Percentiles rank a stretch among this genome's conserved stretches.
Conservation (phyloP, 768 basidiomycete genomes). For the Phaeolepiota aurea region DNA sequence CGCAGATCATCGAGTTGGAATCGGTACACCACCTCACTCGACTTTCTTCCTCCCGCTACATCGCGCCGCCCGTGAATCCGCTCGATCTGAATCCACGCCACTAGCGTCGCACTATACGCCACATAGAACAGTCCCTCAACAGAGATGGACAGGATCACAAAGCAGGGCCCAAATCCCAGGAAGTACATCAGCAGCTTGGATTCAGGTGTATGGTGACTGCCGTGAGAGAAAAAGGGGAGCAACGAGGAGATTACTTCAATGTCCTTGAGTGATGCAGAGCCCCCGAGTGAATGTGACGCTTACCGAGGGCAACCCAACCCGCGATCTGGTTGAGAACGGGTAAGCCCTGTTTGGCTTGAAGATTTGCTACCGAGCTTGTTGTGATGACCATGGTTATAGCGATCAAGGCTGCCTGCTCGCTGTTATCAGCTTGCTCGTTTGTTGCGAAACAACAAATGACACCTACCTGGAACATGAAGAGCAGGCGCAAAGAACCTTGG, state of each 20-base stretch:
- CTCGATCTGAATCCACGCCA: slow-evolving; percentile 66
- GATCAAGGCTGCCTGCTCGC: slow-evolving; percentile 35
- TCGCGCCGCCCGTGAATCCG: slow-evolving; percentile 16
- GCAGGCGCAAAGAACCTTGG: neutral
- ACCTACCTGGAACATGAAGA: slow-evolving; percentile 20
- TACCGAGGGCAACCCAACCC: slow-evolving; percentile 65
- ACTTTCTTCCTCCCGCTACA: neutral
- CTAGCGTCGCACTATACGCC: slow-evolving; percentile 54
- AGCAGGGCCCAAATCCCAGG: slow-evolving; percentile 66
- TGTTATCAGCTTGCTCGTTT: too few species aligned
- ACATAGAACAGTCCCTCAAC: slow-evolving; percentile 76
- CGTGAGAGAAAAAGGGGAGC: slow-evolving; percentile 37
- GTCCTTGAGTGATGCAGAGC: too few species aligned
- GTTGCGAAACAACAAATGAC: too few species aligned
- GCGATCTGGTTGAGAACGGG: slow-evolving; percentile 48
- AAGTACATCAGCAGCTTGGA: slow-evolving; percentile 56
- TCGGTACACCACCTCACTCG: slow-evolving; percentile 19
- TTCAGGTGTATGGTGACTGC: slow-evolving; percentile 25
- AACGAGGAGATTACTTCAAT: slow-evolving; percentile 32
- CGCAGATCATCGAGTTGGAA: slow-evolving; percentile 58
- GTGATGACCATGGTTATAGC: slow-evolving; percentile 44
- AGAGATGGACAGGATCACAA: slow-evolving; percentile 74
- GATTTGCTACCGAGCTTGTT: slow-evolving; percentile 42
- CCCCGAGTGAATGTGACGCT: neutral
- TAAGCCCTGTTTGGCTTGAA: slow-evolving; percentile 62